phyloP scores from a whole-genome alignment of 129 eudicot genomes.

The Chrysanthemum makinoi region DNA sequence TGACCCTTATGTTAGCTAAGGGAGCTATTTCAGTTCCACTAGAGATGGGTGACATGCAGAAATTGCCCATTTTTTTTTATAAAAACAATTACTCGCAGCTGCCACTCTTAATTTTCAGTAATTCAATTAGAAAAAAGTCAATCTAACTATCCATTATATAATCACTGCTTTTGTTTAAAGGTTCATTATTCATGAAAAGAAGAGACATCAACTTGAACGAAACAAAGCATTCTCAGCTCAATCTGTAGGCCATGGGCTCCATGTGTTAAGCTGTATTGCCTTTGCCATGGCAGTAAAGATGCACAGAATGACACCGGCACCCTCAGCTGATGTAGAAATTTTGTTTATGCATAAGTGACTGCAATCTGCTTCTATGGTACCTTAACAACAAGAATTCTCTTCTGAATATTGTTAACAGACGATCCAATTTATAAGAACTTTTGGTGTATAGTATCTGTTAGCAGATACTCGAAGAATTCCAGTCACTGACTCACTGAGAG shows the following conservation, averaged over 20 bases:
- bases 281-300: conserved; percentile 97
- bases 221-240: conserved; percentile 74
- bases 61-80: conserved; percentile 74
- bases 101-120: not conserved
- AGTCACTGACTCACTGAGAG: conserved; percentile 62
- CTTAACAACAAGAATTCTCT: conserved; percentile 17
- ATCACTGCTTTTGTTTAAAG: conserved; percentile 37
- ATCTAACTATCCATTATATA: not conserved
- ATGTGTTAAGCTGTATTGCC: conserved; percentile 89
- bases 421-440: not conserved
- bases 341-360: conserved; percentile 93
- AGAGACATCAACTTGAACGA: conserved; percentile 84
- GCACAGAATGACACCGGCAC: conserved; percentile 92
- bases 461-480: conserved; percentile 93
- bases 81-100: conserved; percentile 85
- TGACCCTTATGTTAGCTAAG: conserved; percentile 92
- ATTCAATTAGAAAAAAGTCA: not conserved
- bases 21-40: conserved; percentile 97
- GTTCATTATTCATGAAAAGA: conserved; percentile 98
- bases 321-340: conserved; percentile 89
- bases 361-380: conserved; percentile 90
- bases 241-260: conserved; percentile 97
- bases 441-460: conserved; percentile 13
- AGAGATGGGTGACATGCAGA: conserved; percentile 99
- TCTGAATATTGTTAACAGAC: not conserved